Conservation (phyloP, 768 basidiomycete species). For the Serpula lacrymans region DNA sequence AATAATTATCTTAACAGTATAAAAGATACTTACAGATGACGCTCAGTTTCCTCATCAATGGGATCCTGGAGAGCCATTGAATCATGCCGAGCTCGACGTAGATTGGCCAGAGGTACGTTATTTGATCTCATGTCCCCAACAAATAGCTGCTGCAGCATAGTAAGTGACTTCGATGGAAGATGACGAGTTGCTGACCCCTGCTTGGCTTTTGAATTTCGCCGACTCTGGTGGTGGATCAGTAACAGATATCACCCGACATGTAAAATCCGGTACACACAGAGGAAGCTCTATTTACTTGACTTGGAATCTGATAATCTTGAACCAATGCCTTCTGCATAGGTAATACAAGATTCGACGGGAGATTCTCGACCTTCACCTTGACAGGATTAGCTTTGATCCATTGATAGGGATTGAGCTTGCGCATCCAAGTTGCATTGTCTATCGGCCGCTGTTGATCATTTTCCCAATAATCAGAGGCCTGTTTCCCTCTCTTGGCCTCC, state of each 20-base stretch:
- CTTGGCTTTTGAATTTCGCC: constrained; percentile 18
- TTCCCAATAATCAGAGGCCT: constrained; percentile 68
- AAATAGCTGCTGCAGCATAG: constrained; percentile 62
- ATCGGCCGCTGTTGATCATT: constrained; percentile 51
- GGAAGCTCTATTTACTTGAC: constrained; percentile 23
- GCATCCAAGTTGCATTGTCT: constrained; percentile 55
- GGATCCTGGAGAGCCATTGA: constrained; percentile 24
- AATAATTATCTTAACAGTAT: neutral
- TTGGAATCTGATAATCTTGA: constrained; percentile 48
- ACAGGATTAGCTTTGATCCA: constrained; percentile 74
- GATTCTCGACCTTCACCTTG: constrained; percentile 62
- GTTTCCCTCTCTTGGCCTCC: constrained; percentile 80
- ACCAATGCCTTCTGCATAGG: constrained; percentile 77
- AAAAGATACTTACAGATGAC: constrained; percentile 59
- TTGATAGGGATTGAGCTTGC: constrained; percentile 82
- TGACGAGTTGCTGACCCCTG: constrained; percentile 46
- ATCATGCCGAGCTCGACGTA: constrained; percentile 38
- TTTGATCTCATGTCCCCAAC: constrained; percentile 48
- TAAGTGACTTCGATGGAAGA: constrained; percentile 55
- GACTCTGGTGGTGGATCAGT: constrained; percentile 15
- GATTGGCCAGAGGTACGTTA: constrained; percentile 57
- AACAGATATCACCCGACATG: neutral
- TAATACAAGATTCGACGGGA: constrained; percentile 73
- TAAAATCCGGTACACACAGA: constrained; percentile 23
- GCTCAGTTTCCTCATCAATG: constrained; percentile 62